Base-by-base conservation (phyloP, 2,329 filamentous ascomycete species). In the Colletotrichum abscissum region DNA sequence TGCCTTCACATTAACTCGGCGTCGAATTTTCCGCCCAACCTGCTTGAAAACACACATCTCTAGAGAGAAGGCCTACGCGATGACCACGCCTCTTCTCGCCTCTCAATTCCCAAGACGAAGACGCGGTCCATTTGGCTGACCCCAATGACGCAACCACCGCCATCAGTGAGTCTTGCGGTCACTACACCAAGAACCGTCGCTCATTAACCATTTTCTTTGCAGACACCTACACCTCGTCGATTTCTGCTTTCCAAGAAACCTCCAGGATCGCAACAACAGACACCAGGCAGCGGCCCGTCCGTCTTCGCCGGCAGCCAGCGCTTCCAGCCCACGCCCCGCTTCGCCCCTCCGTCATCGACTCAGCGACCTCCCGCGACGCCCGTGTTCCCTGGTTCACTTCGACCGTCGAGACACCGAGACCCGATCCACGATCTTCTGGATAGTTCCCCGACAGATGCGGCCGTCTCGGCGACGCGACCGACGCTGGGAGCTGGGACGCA, bases 191-290 rank as follows among this genome's bases (percentile, higher is more conserved):
- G 8, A 0, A 26, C 3, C 4, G 1, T 26, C 33, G 57, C 56
- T 67, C 0, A 67, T 52, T 52, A 12, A 49, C 42, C 9, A 1
- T 2, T 2, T 24, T 26, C 0, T 14, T 3, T 6, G 24, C 62
- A 85, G 84, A 85, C 84, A 42, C 81, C 83, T 5, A 80, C 81
- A 7, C 82, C 84, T 24, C 79, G 82, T 72, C 80, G 82, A 6
- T 85, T 86, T 69, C 77, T 84, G 67, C 78, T 82, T 7, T 77
- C 82, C 2, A 84, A 82, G 68, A 75, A 82, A 35, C 77, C 78
- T 16, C 77, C 80, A n/a, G 78, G 80, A 24, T 75, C 76, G 6
- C 81, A 81, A 30, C 80, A 82, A 72, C 79, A 80, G 26, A 80
- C 80, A 14, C 76, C 79, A 28, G 78, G 55, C 1, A 70, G 55